These are phyloP conservation scores for Caryopteris hybrid DNA, from an alignment of 305 asterid genomes.

Conservation along the genomic window DNA sequence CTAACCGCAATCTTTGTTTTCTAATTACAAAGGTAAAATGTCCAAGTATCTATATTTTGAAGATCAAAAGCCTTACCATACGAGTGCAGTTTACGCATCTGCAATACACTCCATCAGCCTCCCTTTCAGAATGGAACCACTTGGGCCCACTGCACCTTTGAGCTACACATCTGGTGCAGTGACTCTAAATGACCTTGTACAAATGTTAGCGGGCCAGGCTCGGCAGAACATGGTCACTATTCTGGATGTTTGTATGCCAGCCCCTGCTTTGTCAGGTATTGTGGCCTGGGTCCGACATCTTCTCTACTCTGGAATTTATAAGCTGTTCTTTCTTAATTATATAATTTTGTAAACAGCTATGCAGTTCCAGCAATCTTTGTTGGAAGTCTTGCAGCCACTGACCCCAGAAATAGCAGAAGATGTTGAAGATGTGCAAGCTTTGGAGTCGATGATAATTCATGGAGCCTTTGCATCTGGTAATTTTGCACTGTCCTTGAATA, in stretches of 20 bases:
- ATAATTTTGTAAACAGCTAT: slow-evolving; percentile 33
- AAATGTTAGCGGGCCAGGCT: slow-evolving; percentile 72
- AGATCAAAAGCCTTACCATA: slow-evolving; percentile 68
- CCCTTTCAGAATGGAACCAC: slow-evolving; percentile 79
- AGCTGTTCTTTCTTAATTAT: slow-evolving; percentile 10
- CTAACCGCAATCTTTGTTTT: neutral
- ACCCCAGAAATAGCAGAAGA: slow-evolving; percentile 62
- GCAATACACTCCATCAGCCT: slow-evolving; percentile 82
- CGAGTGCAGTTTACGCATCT: slow-evolving; percentile 89
- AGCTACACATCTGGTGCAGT: slow-evolving; percentile 55
- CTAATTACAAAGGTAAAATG: slow-evolving; percentile 48
- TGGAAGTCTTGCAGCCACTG: slow-evolving; percentile 56
- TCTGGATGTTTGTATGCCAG: slow-evolving; percentile 76
- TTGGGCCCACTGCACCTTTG: slow-evolving; percentile 57
- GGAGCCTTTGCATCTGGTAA: slow-evolving; percentile 81
- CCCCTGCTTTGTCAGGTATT: slow-evolving; percentile 67
- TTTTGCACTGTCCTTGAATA: neutral
- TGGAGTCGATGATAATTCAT: slow-evolving; percentile 63
- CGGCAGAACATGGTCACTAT: slow-evolving; percentile 64
- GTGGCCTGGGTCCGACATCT: neutral
- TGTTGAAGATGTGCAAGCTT: slow-evolving; percentile 66
- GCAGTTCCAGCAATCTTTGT: slow-evolving; percentile 35
- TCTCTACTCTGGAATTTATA: neutral
- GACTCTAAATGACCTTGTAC: slow-evolving; percentile 52
- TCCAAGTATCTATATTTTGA: slow-evolving; percentile 54